Evolutionary conservation across 768 basidiomycete species (phyloP).

Genomic region (Hemileccinum impolitum): DNA sequence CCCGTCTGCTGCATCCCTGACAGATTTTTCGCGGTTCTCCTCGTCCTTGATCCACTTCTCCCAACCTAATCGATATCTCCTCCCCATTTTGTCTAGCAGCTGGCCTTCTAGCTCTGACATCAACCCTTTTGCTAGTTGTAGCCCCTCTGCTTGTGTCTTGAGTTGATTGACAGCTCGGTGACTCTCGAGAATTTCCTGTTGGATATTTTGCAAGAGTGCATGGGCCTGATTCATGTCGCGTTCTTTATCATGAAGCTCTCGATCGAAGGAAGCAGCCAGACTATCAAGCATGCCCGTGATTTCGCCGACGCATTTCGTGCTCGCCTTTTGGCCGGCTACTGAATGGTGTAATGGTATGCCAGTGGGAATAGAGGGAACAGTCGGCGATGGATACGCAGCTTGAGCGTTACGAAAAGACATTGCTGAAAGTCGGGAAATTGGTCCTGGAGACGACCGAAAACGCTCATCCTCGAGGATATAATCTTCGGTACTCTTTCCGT

Average conservation of each 20-base stretch:
- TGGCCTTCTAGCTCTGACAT: slow-evolving; percentile 63
- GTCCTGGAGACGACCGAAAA: slow-evolving; percentile 87
- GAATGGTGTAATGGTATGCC: slow-evolving; percentile 81
- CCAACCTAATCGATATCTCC: slow-evolving; percentile 81
- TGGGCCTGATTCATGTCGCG: slow-evolving; percentile 88
- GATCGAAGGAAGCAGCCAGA: slow-evolving; percentile 86
- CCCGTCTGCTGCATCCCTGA: slow-evolving; percentile 62
- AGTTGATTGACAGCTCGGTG: slow-evolving; percentile 73
- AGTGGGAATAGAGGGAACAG: slow-evolving; percentile 39
- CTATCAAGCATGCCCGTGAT: slow-evolving; percentile 84
- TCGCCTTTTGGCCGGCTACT: slow-evolving; percentile 78
- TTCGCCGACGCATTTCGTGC: slow-evolving; percentile 80
- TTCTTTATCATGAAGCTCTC: slow-evolving; percentile 88
- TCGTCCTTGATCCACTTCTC: slow-evolving; percentile 92
- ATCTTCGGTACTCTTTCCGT: slow-evolving; percentile 96
- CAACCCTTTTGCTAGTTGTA: slow-evolving; percentile 55
- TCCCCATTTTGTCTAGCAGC: slow-evolving; percentile 73
- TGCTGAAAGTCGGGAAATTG: slow-evolving; percentile 58
- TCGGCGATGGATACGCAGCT: slow-evolving; percentile 39
- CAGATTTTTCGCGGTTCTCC: slow-evolving; percentile 67
- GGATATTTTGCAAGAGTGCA: slow-evolving; percentile 79
- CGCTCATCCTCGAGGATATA: slow-evolving; percentile 99
- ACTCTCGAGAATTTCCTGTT: slow-evolving; percentile 86
- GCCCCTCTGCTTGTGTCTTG: slow-evolving; percentile 61
- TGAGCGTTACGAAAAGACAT: slow-evolving; percentile 78